Percentiles rank a stretch among this genome's conserved stretches.
phyloP scores from a whole-genome alignment of 164 flowering plant species.

The Vitis rotundifolia region DNA sequence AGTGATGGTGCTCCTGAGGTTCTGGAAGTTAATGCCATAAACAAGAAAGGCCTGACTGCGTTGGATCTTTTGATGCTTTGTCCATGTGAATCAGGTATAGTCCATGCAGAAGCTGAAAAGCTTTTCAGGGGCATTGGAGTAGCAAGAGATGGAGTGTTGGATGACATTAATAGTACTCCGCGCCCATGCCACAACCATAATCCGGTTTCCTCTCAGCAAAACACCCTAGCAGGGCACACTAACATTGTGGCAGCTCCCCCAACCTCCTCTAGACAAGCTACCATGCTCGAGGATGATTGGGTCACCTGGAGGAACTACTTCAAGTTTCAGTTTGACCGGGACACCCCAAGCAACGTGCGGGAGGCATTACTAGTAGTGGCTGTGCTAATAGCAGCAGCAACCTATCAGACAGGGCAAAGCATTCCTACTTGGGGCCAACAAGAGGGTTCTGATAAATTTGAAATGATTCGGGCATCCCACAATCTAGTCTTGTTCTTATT shows the following conservation, averaged over 20 bases:
- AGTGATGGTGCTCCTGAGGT: no score
- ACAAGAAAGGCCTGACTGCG: background rate
- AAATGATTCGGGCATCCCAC: no score
- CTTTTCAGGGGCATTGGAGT: background rate
- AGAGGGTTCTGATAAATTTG: background rate
- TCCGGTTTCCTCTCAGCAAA: no score
- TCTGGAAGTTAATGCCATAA: constrained; percentile 4
- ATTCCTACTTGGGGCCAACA: constrained; percentile 10
- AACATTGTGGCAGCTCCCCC: background rate
- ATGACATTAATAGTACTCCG: no score
- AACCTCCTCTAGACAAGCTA: background rate
- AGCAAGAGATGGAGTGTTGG: no score
- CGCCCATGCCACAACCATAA: no score
- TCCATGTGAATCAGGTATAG: background rate
- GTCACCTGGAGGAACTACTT: background rate
- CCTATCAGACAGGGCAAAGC: constrained; percentile 20
- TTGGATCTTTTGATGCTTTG: background rate
- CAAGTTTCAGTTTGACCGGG: background rate
- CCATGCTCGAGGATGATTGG: background rate
- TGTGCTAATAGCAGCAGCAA: constrained; percentile 15
- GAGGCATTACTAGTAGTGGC: constrained; percentile 17
- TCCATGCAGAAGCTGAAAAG: background rate
- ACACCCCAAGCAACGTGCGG: background rate
- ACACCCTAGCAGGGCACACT: background rate
- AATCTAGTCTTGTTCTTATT: no score